Percentiles rank a stretch among this genome's conserved stretches.
Conservation (phyloP, 2,329 filamentous ascomycete species). For the Cercospora sesami region DNA sequence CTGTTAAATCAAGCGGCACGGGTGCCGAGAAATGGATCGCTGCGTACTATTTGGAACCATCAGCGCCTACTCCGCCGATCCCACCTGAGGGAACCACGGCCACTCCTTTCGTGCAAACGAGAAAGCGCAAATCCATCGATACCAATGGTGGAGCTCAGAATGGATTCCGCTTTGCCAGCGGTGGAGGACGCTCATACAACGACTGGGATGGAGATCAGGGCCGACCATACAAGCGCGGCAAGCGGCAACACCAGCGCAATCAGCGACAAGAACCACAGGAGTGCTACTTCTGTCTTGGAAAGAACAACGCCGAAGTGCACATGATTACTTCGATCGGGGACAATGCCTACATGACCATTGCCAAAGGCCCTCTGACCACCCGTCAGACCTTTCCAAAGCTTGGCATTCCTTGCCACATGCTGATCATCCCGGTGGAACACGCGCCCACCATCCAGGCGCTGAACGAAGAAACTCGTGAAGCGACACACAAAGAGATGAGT, state of each 20-base stretch:
- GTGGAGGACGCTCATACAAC: constrained; percentile 43
- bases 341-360: constrained; percentile 83
- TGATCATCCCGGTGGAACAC: constrained; percentile 87
- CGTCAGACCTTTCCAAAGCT: constrained; percentile 70
- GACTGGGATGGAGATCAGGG: constrained; percentile 23
- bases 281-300: constrained; percentile 96
- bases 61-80: constrained; percentile 58
- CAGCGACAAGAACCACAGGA: constrained; percentile 55
- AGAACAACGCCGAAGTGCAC: constrained; percentile 78
- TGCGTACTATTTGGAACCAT: constrained; percentile 62
- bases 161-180: constrained; percentile 54
- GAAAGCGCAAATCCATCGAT: constrained; percentile 52
- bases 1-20: constrained; percentile 41
- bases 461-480: constrained; percentile 53
- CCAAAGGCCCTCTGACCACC: constrained; percentile 83
- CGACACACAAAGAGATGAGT: constrained; percentile 76
- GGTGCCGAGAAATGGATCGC: constrained; percentile 69
- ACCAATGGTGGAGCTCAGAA: constrained; percentile 37
- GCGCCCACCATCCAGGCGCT: constrained; percentile 72
- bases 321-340: constrained; percentile 88
- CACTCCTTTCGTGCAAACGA: constrained; percentile 66
- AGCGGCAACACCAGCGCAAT: constrained; percentile 21
- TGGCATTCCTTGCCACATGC: constrained; percentile 77
- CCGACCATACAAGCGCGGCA: constrained; percentile 16
- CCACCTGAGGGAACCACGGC: constrained; percentile 71